These are phyloP conservation scores for Irpex sp. DNA, from an alignment of 1,284 basidiomycete genomes.

Conservation along the genomic window DNA sequence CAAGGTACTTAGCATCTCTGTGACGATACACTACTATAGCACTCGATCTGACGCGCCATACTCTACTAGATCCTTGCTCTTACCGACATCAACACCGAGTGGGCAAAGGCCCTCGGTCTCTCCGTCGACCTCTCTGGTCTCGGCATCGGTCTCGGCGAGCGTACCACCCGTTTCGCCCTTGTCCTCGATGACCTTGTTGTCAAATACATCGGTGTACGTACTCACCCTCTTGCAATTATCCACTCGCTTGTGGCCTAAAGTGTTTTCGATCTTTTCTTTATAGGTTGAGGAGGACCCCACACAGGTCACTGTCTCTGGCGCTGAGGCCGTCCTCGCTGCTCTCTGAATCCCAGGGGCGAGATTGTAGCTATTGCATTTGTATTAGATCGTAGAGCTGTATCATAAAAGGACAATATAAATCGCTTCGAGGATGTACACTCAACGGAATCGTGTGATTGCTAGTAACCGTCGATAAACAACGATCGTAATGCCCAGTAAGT, in stretches of 20 bases:
- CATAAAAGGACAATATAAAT: neutral
- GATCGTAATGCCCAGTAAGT: no score
- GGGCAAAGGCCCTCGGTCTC: constrained; percentile 60
- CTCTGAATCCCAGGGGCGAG: constrained; percentile 11
- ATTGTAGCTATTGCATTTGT: neutral
- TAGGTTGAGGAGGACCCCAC: constrained; percentile 49
- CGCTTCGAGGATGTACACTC: neutral
- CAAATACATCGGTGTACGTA: constrained; percentile 56
- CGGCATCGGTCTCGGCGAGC: constrained; percentile 56
- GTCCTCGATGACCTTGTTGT: constrained; percentile 69
- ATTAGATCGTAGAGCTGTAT: neutral
- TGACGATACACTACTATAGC: no score
- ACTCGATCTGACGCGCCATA: no score
- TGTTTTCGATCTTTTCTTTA: no score
- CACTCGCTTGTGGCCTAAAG: no score
- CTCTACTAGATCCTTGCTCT: constrained; percentile 52
- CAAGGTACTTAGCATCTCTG: no score
- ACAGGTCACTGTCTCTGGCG: constrained; percentile 55
- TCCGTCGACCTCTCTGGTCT: constrained; percentile 47
- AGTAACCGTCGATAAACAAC: no score
- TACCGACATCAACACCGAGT: constrained; percentile 59
- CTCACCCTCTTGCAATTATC: no score
- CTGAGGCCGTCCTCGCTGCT: constrained; percentile 51
- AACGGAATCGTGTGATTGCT: no score
- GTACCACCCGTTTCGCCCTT: constrained; percentile 67